Conservation (phyloP, 176 grass and related monocot species). For the Carex pumila region DNA sequence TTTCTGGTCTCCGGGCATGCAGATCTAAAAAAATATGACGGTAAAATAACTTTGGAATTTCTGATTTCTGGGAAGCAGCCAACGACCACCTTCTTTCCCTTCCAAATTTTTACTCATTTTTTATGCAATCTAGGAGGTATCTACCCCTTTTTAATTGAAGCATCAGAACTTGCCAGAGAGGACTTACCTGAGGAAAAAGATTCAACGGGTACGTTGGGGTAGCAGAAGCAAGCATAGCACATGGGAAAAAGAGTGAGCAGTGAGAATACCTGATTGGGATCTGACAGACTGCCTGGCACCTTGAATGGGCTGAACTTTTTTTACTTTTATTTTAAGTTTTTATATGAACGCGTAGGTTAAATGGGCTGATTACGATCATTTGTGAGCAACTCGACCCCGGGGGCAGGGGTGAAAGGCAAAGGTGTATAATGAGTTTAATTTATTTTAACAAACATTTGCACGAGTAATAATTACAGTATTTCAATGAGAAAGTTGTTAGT, state of each 20-base stretch:
- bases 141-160: background rate
- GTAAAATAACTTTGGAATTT: background rate
- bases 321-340: background rate
- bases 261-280: background rate
- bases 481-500: background rate
- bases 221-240: background rate
- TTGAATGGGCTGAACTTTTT: background rate
- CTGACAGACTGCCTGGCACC: conserved; percentile 2
- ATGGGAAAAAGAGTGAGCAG: background rate
- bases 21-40: too few species aligned
- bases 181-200: background rate
- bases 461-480: too few species aligned
- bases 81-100: background rate
- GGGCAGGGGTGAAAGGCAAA: too few species aligned
- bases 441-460: background rate
- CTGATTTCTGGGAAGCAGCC: background rate
- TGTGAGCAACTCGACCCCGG: too few species aligned
- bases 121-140: background rate
- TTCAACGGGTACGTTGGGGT: background rate
- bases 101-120: background rate
- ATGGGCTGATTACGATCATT: too few species aligned
- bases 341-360: too few species aligned
- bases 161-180: background rate
- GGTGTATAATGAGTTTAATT: background rate
- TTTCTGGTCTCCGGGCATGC: too few species aligned